A percentile compares a stretch with the other conserved stretches of the same genome.
These are phyloP conservation scores for Trichoderma afroharzianum DNA, from an alignment of 2,329 filamentous ascomycete species.

Conservation along the genomic window DNA sequence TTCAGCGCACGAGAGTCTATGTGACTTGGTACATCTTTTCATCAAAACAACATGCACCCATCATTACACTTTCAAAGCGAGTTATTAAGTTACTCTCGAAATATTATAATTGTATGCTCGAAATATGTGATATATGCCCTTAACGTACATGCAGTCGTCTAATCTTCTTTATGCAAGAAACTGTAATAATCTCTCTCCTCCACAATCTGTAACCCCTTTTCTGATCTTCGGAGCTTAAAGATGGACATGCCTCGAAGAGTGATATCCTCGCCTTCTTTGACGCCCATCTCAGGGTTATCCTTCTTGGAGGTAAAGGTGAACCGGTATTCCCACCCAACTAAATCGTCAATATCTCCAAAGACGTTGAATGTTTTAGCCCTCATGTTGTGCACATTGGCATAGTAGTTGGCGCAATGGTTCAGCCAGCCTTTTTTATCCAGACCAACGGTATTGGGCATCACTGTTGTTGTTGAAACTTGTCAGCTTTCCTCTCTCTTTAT, in stretches of 20 bases:
- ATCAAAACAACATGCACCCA: neutral
- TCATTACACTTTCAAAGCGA: neutral
- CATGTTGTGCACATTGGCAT: slow-evolving; percentile 4
- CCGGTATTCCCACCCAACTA: slow-evolving; percentile 2
- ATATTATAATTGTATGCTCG: too few species aligned
- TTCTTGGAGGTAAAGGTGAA: slow-evolving; percentile 3
- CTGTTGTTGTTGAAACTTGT: neutral
- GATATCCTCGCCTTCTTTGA: neutral
- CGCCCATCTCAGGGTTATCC: slow-evolving; percentile 2
- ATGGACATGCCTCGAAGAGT: neutral
- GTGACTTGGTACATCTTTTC: neutral
- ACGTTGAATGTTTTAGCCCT: neutral
- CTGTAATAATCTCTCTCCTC: slow-evolving; percentile 4
- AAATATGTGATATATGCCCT: too few species aligned
- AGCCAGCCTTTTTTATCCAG: neutral
- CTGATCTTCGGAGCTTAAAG: neutral
- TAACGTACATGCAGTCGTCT: neutral
- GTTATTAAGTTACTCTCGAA: too few species aligned
- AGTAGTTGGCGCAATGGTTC: neutral
- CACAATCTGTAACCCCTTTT: neutral
- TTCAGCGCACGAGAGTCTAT: neutral
- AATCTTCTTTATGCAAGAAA: neutral
- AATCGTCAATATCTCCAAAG: neutral
- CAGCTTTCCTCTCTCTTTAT: neutral
- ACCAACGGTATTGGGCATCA: neutral